phyloP scores from a whole-genome alignment of 116 monocot species.

The Dioscorea cayenensis region DNA sequence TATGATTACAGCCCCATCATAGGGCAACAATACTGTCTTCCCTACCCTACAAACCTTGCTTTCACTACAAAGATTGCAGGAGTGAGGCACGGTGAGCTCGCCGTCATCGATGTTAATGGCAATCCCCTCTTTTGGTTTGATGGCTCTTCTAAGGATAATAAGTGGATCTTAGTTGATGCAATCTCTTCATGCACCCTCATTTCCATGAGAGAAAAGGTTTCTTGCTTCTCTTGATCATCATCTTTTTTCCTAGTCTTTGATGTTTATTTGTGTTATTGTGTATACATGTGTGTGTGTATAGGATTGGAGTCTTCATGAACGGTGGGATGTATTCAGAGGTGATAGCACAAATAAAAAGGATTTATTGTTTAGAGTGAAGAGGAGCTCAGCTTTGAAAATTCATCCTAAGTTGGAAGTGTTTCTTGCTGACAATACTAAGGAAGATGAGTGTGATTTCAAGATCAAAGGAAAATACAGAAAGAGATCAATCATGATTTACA shows the following conservation, averaged over 20 bases:
- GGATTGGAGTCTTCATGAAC: conserved; percentile 5
- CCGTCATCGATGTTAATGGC: conserved; percentile 3
- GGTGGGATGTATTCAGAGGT: conserved; percentile 40
- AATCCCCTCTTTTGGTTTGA: background rate
- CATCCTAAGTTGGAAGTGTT: conserved; percentile 23
- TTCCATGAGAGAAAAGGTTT: background rate
- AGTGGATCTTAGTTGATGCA: background rate
- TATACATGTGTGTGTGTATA: background rate
- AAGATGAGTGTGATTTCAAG: conserved; percentile 21
- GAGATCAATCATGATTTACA: conserved; percentile 13
- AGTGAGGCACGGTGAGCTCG: background rate
- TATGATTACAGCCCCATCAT: too few species aligned
- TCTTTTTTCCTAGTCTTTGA: background rate
- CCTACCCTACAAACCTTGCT: background rate
- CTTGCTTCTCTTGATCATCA: background rate
- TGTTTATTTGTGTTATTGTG: background rate
- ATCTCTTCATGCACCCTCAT: background rate
- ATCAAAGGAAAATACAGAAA: conserved; percentile 11
- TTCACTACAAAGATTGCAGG: background rate
- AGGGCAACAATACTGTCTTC: too few species aligned
- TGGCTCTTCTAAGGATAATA: background rate
- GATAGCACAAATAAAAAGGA: conserved; percentile 27
- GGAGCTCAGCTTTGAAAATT: conserved; percentile 11
- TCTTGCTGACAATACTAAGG: conserved; percentile 7
- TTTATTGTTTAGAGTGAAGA: conserved; percentile 29